Evolutionary conservation across 2,329 filamentous ascomycete genomes (phyloP), one percentile per base, ranked within the genome.

Genomic region (Exophiala oligosperma): DNA sequence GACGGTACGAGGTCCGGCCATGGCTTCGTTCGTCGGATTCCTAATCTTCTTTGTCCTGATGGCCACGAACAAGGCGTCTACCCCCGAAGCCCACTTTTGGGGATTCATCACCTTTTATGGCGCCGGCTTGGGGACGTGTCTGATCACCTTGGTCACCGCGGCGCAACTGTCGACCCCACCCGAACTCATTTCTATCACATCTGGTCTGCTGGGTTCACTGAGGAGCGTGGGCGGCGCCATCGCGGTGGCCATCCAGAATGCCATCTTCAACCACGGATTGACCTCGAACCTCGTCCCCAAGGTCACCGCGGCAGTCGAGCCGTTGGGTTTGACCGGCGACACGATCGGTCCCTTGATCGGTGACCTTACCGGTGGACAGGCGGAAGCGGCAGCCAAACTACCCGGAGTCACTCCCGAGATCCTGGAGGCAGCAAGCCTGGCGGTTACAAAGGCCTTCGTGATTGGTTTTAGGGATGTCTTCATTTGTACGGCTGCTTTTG

Each of bases 101-200:
- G 57, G 52, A 14, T 63, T 57, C 43, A 48, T 55, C 21, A 40
- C 40, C 11, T 52, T 62, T 17, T 55, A 57, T n/a, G 60, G 60
- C 23, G 23, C 51, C 9, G 60, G 60, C 7, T 32, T 62, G 9
- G 60, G 60, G 21, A 54, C 28, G n/a, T 49, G 52, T 46, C 37
- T 62, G 17, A 62, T 55, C 41, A 57, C 47, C 6, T 46, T 62
- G 12, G 26, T 51, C n/a, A 57, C 60, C 11, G 50, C 53, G 5
- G 60, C 57, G 17, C 60, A 62, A 41, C 52, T 62, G 7, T 54
- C 41, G 26, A 52, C 60, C 28, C 60, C 57, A 7, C 50, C 60
- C 9, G 44, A 60, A n/a, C 40, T 57, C 21, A 63, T 63, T 23
- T 53, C 60, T 3, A 32, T 63, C n/a, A 56, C 54, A 7, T 54